These are phyloP conservation scores for Solanum rostratum DNA, from an alignment of 257 asterid genomes.

Conservation along the genomic window DNA sequence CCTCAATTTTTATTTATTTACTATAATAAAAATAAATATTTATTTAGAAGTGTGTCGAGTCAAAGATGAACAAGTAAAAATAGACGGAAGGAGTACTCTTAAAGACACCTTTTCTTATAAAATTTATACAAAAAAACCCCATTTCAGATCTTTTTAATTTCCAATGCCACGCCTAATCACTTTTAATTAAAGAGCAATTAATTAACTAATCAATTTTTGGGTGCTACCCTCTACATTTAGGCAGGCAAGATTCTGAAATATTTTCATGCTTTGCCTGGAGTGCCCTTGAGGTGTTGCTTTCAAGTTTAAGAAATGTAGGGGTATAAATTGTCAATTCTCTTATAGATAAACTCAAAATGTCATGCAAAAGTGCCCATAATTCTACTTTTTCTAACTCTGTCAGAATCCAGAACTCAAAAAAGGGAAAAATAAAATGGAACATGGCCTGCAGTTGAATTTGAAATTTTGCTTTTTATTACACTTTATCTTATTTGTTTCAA, in stretches of 20 bases:
- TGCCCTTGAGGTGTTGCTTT: constrained; percentile 57
- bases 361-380: constrained; percentile 33
- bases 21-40: background rate
- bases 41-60: background rate
- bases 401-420: constrained; percentile 18
- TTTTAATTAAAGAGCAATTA: constrained; percentile 20
- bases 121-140: constrained; percentile 7
- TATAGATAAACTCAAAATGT: background rate
- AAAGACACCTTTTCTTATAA: constrained; percentile 25
- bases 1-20: too few relatives aligned
- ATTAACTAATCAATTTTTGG: constrained; percentile 2
- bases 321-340: constrained; percentile 21
- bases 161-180: constrained; percentile 65
- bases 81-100: background rate
- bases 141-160: constrained; percentile 11
- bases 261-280: constrained; percentile 39
- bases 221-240: constrained; percentile 4
- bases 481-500: background rate
- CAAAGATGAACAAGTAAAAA: background rate
- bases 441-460: constrained; percentile 12
- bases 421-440: background rate
- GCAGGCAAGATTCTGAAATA: background rate
- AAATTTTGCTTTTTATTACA: background rate
- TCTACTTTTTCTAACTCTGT: constrained; percentile 31
- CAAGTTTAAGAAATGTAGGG: constrained; percentile 20